Evolutionary conservation across 495 filamentous ascomycete genomes (phyloP), one percentile per base, ranked within the genome.

Genomic region (Annulohypoxylon nitens): DNA sequence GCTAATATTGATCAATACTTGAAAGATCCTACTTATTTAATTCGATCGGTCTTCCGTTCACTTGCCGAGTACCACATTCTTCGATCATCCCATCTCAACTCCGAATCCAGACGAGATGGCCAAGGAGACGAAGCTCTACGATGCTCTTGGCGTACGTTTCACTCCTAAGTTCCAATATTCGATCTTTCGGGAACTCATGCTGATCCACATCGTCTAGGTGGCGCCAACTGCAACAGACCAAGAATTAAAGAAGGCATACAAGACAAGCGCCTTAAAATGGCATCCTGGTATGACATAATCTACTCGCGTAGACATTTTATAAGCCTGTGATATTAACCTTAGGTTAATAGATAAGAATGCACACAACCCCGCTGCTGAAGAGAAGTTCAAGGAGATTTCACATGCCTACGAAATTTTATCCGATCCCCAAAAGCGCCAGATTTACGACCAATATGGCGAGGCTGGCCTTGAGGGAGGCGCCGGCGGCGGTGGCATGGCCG

Each of bases 371-470:
- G 93, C 93, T 26, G 93, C 96, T 48, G 93, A 94, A 61, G 93
- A 97, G 59, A 98, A 97, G 81, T 98, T 99, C 89, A 98, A 98
- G 85, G 95, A 98, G 76, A 87, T 98, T 55, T 97, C 93, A 61
- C 91, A 94, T 73, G 96, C 96, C 36, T 98, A 98, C 81, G 97
- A 99, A 83, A 88, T 93, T 71, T 90, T 99, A 20, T 94, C 92
- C 67, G 97, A 99, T 75, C 82, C 92, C 26, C 90, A 98, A 82
- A 98, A 97, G 86, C 93, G 96, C 71, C 80, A 87, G 69, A 76
- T 98, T 66, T 99, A 99, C 81, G 96, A 99, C 78, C 93, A 97
- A 76, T 97, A 95, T 90, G 96, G 96, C 75, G 94, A 98, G 83
- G 94, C 97, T 74, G 96, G 96, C 62, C 87, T 99, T 26, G 94